These are phyloP conservation scores for Aureobasidium sp. DNA, from an alignment of 2,329 filamentous ascomycete genomes.

Conservation along the genomic window DNA sequence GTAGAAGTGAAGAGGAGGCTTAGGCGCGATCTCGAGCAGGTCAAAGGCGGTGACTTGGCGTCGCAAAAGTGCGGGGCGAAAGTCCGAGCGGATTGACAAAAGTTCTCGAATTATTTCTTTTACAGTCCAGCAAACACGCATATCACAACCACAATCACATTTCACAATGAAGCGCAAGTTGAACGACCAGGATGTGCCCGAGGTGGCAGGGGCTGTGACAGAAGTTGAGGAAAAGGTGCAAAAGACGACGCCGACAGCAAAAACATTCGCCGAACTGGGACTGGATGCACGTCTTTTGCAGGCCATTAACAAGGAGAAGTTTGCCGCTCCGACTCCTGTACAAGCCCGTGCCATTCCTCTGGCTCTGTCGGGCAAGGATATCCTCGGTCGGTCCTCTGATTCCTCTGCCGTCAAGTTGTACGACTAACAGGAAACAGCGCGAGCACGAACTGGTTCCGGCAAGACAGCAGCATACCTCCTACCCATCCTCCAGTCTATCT, in stretches of 20 bases:
- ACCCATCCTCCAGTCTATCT: slow-evolving; percentile 75
- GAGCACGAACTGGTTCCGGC: slow-evolving; percentile 89
- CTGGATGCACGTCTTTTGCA: slow-evolving; percentile 82
- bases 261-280: slow-evolving; percentile 66
- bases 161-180: slow-evolving; percentile 42
- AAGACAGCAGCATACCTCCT: slow-evolving; percentile 96
- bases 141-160: not conserved
- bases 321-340: slow-evolving; percentile 78
- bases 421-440: slow-evolving; percentile 47
- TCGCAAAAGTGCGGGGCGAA: slow-evolving; percentile 10
- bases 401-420: not conserved
- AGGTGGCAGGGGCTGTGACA: slow-evolving; percentile 25
- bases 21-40: too few relatives aligned
- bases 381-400: slow-evolving; percentile 49
- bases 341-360: slow-evolving; percentile 84
- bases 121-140: not conserved
- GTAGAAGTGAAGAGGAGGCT: too few relatives aligned
- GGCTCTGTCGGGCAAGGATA: slow-evolving; percentile 78
- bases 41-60: not conserved
- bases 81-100: slow-evolving; percentile 11
- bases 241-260: slow-evolving; percentile 6
- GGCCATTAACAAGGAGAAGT: slow-evolving; percentile 76
- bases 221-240: slow-evolving; percentile 14
- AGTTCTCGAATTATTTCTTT: slow-evolving; percentile 9
- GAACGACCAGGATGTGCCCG: slow-evolving; percentile 42